These are phyloP conservation scores for Colletotrichum sp. DNA, from an alignment of 2,329 filamentous ascomycete species.

Conservation along the genomic window DNA sequence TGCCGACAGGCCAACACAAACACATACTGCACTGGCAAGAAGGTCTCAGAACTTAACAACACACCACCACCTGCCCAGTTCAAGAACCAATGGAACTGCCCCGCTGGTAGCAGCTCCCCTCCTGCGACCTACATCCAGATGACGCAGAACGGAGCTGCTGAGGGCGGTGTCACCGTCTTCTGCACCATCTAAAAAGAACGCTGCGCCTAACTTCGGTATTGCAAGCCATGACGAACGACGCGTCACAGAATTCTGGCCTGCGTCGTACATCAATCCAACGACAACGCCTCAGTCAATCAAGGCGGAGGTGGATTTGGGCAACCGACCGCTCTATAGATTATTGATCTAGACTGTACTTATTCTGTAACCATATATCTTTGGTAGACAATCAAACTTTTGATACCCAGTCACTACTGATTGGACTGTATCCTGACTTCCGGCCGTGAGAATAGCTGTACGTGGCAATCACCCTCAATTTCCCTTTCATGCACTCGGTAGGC, in stretches of 20 bases:
- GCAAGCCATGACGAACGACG: not conserved
- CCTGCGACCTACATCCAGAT: not conserved
- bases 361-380: not conserved
- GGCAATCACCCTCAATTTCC: not conserved
- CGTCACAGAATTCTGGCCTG: not conserved
- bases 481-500: not conserved
- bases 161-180: not conserved
- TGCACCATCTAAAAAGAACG: not conserved
- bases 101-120: not conserved
- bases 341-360: not conserved
- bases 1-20: not conserved
- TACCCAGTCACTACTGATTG: fast-evolving
- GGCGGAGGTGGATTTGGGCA: fast-evolving
- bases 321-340: not conserved
- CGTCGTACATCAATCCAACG: not conserved
- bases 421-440: not conserved
- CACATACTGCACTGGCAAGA: not conserved
- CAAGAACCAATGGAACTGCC: not conserved
- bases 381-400: not conserved
- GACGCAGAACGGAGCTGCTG: not conserved
- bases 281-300: not conserved
- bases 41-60: not conserved
- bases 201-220: not conserved
- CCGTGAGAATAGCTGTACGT: not conserved
- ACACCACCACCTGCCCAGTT: not conserved